Percentiles rank a stretch among this genome's conserved stretches.
These are phyloP conservation scores for Chlorella sp. DNA, from an alignment of 139 green algal genomes.

Conservation along the genomic window DNA sequence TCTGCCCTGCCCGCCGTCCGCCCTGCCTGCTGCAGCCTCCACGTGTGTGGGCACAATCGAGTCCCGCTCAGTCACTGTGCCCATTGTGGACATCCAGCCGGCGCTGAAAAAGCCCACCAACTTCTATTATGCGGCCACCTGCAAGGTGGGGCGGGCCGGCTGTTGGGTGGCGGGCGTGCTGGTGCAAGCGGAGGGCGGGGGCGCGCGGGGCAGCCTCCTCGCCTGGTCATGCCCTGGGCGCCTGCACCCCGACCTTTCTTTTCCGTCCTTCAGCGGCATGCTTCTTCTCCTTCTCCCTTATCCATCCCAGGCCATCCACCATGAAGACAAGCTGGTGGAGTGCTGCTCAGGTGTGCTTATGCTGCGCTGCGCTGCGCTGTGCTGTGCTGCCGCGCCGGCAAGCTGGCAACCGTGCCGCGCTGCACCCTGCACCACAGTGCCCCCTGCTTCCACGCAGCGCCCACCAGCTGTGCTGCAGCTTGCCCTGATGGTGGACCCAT, in stretches of 20 bases:
- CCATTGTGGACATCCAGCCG: slow-evolving; percentile 78
- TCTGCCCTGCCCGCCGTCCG: background rate
- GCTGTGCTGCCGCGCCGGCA: too few species aligned
- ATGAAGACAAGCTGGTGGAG: slow-evolving; percentile 54
- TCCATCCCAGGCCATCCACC: slow-evolving; percentile 52
- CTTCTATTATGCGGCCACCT: slow-evolving; percentile 27
- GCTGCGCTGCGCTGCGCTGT: background rate
- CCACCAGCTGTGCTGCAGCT: too few species aligned
- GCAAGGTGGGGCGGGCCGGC: background rate
- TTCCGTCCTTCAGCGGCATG: too few species aligned
- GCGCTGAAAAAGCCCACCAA: slow-evolving; percentile 59
- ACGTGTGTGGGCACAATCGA: slow-evolving; percentile 89
- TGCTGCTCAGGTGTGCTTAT: slow-evolving; percentile 44
- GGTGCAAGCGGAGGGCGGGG: too few species aligned
- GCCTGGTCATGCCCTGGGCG: too few species aligned
- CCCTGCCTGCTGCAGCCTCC: slow-evolving; percentile 42
- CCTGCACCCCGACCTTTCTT: too few species aligned
- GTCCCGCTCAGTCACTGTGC: slow-evolving; percentile 68
- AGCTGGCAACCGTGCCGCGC: slow-evolving; percentile 41
- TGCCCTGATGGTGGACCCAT: too few species aligned
- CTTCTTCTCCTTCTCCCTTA: too few species aligned
- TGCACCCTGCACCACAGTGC: background rate
- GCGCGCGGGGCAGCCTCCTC: too few species aligned
- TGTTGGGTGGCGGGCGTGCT: too few species aligned
- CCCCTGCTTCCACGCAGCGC: slow-evolving; percentile 45